Conservation (phyloP, 495 filamentous ascomycete genomes). For the Astrocystis sublimbata region DNA sequence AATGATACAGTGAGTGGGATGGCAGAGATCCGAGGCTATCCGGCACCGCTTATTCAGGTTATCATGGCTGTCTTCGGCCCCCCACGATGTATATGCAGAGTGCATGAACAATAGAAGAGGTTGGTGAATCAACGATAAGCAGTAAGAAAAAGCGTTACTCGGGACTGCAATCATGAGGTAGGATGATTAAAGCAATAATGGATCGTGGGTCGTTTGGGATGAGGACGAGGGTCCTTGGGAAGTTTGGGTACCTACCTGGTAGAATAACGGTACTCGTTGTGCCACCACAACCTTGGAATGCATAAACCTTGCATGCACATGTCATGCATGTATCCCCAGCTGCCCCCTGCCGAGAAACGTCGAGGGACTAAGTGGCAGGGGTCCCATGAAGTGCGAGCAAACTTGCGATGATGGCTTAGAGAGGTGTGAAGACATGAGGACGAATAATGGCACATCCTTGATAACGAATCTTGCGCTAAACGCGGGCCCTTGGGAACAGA, state of each 20-base stretch:
- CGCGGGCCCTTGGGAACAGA: conserved; percentile 3
- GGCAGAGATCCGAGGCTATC: neutral
- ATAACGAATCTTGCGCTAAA: conserved; percentile 9
- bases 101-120: neutral
- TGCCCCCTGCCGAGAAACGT: conserved; percentile 21
- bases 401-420: neutral
- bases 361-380: conserved; percentile 5
- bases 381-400: neutral
- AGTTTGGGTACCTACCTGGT: too few species aligned
- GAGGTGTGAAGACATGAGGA: neutral
- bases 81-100: neutral
- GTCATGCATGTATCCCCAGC: conserved; percentile 14
- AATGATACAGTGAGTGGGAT: conserved; percentile 8
- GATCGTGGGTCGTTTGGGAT: neutral
- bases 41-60: too few species aligned
- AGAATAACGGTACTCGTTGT: too few species aligned
- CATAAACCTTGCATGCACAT: conserved; percentile 16
- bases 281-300: neutral
- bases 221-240: neutral
- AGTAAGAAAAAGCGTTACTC: conserved; percentile 2
- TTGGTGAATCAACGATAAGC: too few species aligned
- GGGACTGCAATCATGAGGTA: neutral
- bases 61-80: neutral
- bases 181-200: neutral
- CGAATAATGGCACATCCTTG: neutral